Evolutionary conservation across 129 eudicot species (phyloP).

Genomic region (Lactuca saligna): DNA sequence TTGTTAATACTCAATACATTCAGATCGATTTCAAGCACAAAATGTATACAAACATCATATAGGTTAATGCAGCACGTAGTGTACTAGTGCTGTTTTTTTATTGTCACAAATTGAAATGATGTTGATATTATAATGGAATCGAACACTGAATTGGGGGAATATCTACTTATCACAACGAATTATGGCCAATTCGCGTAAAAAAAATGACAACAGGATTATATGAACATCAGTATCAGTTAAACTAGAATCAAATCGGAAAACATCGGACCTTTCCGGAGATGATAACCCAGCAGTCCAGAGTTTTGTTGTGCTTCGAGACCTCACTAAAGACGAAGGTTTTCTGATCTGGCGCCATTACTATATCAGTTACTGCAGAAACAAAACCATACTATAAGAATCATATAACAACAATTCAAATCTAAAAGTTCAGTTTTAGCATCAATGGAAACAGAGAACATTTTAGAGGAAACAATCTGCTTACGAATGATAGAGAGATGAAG

Average conservation of each 20-base stretch:
- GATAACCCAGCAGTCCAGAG: slow-evolving; percentile 83
- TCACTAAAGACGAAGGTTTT: slow-evolving; percentile 61
- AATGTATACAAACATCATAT: not conserved
- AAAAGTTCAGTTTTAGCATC: not conserved
- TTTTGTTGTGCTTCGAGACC: slow-evolving; percentile 68
- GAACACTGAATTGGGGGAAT: slow-evolving; percentile 1
- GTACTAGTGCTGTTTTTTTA: not conserved
- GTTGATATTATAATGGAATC: not conserved
- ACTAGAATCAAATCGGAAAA: slow-evolving; percentile 1
- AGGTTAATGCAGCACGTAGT: not conserved
- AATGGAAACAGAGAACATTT: not conserved
- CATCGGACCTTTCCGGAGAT: slow-evolving; percentile 82
- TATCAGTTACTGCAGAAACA: slow-evolving; percentile 16
- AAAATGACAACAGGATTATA: not conserved
- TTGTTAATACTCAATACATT: not conserved
- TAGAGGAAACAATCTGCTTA: not conserved
- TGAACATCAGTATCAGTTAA: not conserved
- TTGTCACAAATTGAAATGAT: not conserved
- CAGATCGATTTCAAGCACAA: not conserved
- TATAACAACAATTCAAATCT: not conserved
- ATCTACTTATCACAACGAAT: too few relatives aligned
- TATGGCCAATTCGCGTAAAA: not conserved
- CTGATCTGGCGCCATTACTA: slow-evolving; percentile 60
- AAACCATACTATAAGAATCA: not conserved
- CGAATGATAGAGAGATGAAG: not conserved